A percentile compares a stretch with the other conserved stretches of the same genome.
phyloP scores from a whole-genome alignment of 345 rosid species.

The Populus pruinosa region DNA sequence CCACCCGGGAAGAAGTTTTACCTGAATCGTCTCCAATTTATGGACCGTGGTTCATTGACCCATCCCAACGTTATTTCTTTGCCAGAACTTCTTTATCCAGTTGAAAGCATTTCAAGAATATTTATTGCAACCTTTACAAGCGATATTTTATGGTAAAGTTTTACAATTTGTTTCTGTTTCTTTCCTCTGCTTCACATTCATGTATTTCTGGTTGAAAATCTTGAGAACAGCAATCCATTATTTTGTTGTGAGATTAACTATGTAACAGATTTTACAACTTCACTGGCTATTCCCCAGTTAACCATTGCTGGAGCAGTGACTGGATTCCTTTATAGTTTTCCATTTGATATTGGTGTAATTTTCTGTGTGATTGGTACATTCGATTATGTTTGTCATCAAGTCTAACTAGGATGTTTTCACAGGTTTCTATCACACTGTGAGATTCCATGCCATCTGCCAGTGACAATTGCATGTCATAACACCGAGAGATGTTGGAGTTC shows the following conservation, averaged over 20 bases:
- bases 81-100: slow-evolving; percentile 73
- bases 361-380: neutral
- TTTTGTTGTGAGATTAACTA: slow-evolving; percentile 2
- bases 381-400: slow-evolving; percentile 12
- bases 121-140: slow-evolving; percentile 88
- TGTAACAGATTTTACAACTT: slow-evolving; percentile 9
- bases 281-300: too few relatives aligned
- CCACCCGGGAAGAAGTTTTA: slow-evolving; percentile 70
- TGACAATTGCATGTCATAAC: slow-evolving; percentile 83
- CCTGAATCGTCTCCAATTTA: slow-evolving; percentile 62
- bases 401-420: slow-evolving; percentile 20
- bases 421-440: slow-evolving; percentile 76
- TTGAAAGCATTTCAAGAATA: slow-evolving; percentile 53
- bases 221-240: neutral
- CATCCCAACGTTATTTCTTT: slow-evolving; percentile 50
- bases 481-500: slow-evolving; percentile 80
- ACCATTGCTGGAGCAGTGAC: neutral
- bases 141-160: slow-evolving; percentile 66
- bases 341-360: neutral
- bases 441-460: slow-evolving; percentile 71
- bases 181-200: neutral
- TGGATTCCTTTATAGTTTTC: neutral
- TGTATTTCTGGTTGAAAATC: neutral
- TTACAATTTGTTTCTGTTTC: neutral
- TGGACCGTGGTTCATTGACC: slow-evolving; percentile 35